phyloP scores from a whole-genome alignment of 495 filamentous ascomycete genomes.

The Trichoderma gamsii region DNA sequence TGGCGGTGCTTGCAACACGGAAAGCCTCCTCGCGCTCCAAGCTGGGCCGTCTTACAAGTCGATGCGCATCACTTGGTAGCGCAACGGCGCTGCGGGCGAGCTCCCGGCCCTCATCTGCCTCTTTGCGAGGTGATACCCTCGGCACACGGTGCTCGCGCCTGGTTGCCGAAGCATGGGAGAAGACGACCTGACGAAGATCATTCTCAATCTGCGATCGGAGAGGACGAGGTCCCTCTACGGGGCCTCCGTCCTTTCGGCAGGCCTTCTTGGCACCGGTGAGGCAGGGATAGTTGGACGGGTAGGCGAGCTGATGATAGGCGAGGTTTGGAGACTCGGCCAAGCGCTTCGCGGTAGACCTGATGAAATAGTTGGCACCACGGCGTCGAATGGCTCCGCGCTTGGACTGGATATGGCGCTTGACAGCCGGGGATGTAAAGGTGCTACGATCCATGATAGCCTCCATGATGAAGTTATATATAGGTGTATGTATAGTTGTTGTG shows the following conservation, averaged over 20 bases:
- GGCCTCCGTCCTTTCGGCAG: not conserved
- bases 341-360: constrained; percentile 10
- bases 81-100: constrained; percentile 25
- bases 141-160: not conserved
- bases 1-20: constrained; percentile 24
- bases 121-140: constrained; percentile 2
- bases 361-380: not conserved
- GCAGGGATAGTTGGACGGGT: not conserved
- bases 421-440: not conserved
- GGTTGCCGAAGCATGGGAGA: not conserved
- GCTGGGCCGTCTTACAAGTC: constrained; percentile 22
- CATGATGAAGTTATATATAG: constrained; percentile 6
- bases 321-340: not conserved
- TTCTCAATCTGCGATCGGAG: not conserved
- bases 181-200: not conserved
- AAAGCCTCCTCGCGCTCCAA: constrained; percentile 42
- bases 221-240: not conserved
- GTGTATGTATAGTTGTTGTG: not conserved
- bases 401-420: constrained; percentile 7
- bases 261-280: not conserved
- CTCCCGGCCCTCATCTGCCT: constrained; percentile 26
- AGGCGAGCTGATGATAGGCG: not conserved
- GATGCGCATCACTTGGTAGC: constrained; percentile 26
- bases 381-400: constrained; percentile 4
- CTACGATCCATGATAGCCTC: not conserved